Evolutionary conservation across 129 eudicot genomes (phyloP), one percentile per base, ranked within the genome.

Genomic region (Mikania micrantha): DNA sequence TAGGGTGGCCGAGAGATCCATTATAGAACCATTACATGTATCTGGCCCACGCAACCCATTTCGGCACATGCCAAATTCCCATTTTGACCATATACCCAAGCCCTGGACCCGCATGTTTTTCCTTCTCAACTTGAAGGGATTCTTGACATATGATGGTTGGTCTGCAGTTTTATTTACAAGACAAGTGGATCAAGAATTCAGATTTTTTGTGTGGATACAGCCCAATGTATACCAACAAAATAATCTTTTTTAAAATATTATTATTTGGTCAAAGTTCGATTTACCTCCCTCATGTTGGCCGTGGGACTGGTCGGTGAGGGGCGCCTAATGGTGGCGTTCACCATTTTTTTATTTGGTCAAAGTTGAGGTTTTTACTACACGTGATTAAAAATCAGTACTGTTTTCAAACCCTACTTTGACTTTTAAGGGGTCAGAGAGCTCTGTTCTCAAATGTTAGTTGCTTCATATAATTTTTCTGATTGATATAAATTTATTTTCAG

Each of bases 401-500:
- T 15, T 27, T 16, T 25, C 13, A 19, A 48, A 32, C 47, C 15
- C 5, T 45, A 6, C 45, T 67, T 67, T 35, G 50, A 68, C 50
- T 29, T 22, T 66, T 39, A 19, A 39, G 36, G 36, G 22, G 28
- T 52, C 52, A 31, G 13, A 24, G 21, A 56, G 8, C n/a, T 56
- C 15, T 32, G 58, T 27, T 70, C 9, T 17, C 25, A 59, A 29
- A 41, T 28, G 20, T 39, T 36, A 24, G 74, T 54, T 70, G 75
- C 39, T 59, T 28, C 38, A 3, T 1, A 17, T 13, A 32, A 49
- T 21, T 50, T 48, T 17, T 34, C 39, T 1, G 12, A 57, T 16
- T 35, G 28, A 40, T 62, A 28, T 29, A 32, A 20, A 58, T 38
- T 36, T 19, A 42, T 16, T 16, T 21, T 44, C 82, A 87, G 97